Conservation (phyloP, 306 rosid species). For the Argentina anserina region DNA sequence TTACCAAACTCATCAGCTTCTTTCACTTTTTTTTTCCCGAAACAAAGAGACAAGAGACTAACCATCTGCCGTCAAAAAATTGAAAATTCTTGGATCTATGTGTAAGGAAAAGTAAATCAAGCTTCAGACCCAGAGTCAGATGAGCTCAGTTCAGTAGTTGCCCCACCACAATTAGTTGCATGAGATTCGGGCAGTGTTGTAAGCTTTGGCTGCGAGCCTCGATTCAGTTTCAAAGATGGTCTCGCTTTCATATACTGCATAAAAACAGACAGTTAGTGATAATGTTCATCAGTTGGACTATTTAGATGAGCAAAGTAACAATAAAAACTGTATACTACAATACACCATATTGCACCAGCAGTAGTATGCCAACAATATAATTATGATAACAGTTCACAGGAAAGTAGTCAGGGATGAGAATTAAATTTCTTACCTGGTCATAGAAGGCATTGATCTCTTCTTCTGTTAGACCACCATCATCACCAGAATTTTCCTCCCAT, state of each 20-base stretch:
- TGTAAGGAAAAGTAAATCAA: constrained; percentile 42
- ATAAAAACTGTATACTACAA: not conserved
- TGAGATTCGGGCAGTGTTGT: constrained; percentile 57
- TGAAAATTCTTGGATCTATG: constrained; percentile 46
- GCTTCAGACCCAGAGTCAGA: constrained; percentile 77
- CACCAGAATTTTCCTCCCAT: constrained; percentile 90
- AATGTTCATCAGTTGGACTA: not conserved
- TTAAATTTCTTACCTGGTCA: constrained; percentile 51
- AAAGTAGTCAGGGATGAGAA: not conserved
- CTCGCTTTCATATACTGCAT: constrained; percentile 57
- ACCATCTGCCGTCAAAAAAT: constrained; percentile 72
- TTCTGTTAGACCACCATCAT: constrained; percentile 92
- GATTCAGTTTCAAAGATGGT: constrained; percentile 50
- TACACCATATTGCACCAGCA: not conserved
- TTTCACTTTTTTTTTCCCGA: constrained; percentile 27
- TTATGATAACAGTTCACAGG: not conserved
- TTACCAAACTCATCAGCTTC: constrained; percentile 54
- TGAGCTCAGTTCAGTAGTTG: constrained; percentile 61
- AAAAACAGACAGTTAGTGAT: constrained; percentile 14
- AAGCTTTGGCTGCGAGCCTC: constrained; percentile 69
- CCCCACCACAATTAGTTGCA: constrained; percentile 54
- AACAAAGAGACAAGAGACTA: constrained; percentile 52
- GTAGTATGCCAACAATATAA: not conserved
- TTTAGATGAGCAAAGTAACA: not conserved
- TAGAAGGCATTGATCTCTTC: constrained; percentile 85